Evolutionary conservation across 2,329 filamentous ascomycete genomes (phyloP).

Genomic region (Cladosporium sp.): DNA sequence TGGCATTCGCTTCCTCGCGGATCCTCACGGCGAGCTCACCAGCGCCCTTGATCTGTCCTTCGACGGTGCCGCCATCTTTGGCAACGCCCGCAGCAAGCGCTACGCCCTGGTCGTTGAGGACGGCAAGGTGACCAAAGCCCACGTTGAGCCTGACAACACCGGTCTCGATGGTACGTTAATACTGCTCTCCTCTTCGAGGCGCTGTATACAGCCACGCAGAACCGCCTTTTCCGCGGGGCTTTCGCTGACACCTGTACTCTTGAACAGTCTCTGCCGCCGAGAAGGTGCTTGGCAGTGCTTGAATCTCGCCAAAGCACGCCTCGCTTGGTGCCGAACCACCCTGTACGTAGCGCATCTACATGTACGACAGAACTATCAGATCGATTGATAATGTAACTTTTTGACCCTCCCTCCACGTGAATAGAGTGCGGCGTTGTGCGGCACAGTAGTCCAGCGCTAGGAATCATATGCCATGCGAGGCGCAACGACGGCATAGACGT

Average conservation of each 20-base stretch:
- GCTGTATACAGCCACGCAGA: not conserved
- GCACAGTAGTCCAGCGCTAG: no score
- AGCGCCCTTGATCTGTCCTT: slow-evolving; percentile 79
- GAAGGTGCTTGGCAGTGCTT: slow-evolving; percentile 12
- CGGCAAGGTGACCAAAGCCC: slow-evolving; percentile 75
- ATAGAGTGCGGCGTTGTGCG: no score
- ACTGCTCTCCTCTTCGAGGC: not conserved
- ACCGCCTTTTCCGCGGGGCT: not conserved
- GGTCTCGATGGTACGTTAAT: slow-evolving; percentile 64
- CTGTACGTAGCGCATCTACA: not conserved
- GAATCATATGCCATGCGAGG: no score
- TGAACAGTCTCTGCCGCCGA: slow-evolving; percentile 10
- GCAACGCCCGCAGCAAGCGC: slow-evolving; percentile 76
- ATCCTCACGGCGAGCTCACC: slow-evolving; percentile 75
- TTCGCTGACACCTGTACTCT: not conserved
- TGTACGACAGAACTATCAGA: not conserved
- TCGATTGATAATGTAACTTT: not conserved
- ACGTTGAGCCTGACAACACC: slow-evolving; percentile 86
- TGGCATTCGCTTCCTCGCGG: slow-evolving; percentile 82
- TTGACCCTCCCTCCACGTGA: no score
- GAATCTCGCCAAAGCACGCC: not conserved
- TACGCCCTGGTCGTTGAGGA: slow-evolving; percentile 80
- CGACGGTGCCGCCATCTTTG: slow-evolving; percentile 75
- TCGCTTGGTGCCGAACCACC: not conserved
- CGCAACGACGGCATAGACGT: no score